These are phyloP conservation scores for Brassica cretica DNA, from an alignment of 345 rosid species.

Conservation along the genomic window DNA sequence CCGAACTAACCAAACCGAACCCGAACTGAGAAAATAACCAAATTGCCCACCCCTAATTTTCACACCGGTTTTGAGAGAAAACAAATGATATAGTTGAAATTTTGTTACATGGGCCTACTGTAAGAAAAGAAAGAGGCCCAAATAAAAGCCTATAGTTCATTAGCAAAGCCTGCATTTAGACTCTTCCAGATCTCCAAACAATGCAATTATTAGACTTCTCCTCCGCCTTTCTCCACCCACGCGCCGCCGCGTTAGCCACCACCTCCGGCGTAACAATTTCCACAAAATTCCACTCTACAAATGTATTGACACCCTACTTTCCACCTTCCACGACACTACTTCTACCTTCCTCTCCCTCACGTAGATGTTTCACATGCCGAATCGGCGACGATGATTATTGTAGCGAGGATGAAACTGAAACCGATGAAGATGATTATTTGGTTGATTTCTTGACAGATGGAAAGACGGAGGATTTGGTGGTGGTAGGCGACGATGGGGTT, in stretches of 20 bases:
- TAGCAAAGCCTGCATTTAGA: slow-evolving; percentile 27
- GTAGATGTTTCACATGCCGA: slow-evolving; percentile 39
- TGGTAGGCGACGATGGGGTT: slow-evolving; percentile 57
- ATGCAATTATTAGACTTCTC: slow-evolving; percentile 44
- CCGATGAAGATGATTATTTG: slow-evolving; percentile 32
- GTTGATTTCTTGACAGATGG: slow-evolving; percentile 42
- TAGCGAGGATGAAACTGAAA: slow-evolving; percentile 12
- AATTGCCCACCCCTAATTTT: too few species aligned
- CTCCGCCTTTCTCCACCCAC: slow-evolving; percentile 30
- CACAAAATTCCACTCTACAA: slow-evolving; percentile 1
- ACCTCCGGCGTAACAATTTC: neutral
- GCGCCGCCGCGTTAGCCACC: slow-evolving; percentile 25
- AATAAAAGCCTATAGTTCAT: slow-evolving; percentile 31
- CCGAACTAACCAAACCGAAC: too few species aligned
- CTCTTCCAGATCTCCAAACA: slow-evolving; percentile 25
- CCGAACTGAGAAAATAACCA: too few species aligned
- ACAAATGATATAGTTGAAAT: neutral
- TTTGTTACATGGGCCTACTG: neutral
- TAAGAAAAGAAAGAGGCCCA: slow-evolving; percentile 32
- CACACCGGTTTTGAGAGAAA: neutral
- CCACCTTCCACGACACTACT: neutral
- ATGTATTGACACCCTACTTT: neutral
- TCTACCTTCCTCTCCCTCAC: slow-evolving; percentile 5
- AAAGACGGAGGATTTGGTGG: slow-evolving; percentile 35
- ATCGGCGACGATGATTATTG: slow-evolving; percentile 32